Conservation (phyloP, 2,329 filamentous ascomycete species). For the Hypoxylon sp. region DNA sequence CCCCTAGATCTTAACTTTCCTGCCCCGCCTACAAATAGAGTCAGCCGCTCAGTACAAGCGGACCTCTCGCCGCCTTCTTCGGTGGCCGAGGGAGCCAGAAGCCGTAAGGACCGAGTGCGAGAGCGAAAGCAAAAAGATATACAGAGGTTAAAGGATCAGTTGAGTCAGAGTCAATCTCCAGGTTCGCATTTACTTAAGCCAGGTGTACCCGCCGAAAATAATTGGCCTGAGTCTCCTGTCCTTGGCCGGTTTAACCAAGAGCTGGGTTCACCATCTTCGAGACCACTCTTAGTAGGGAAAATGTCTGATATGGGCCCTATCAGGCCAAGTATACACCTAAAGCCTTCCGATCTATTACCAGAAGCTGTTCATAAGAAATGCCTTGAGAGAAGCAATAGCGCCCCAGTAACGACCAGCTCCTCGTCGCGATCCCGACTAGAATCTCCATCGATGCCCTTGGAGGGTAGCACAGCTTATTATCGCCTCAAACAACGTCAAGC, state of each 20-base stretch:
- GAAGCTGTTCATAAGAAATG: slow-evolving; percentile 20
- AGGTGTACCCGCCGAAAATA: slow-evolving; percentile 4
- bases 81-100: slow-evolving; percentile 22
- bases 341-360: slow-evolving; percentile 21
- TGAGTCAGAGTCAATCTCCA: slow-evolving; percentile 17
- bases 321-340: slow-evolving; percentile 22
- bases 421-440: slow-evolving; percentile 31
- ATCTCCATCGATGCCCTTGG: slow-evolving; percentile 25
- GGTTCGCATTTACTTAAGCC: slow-evolving; percentile 17
- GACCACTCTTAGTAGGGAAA: slow-evolving; percentile 23
- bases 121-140: slow-evolving; percentile 49
- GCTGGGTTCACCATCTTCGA: background rate
- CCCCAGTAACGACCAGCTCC: slow-evolving; percentile 26
- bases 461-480: slow-evolving; percentile 35
- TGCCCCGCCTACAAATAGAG: slow-evolving; percentile 22
- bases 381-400: slow-evolving; percentile 22
- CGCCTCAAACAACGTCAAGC: slow-evolving; percentile 39
- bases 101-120: slow-evolving; percentile 45
- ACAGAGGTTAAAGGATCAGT: slow-evolving; percentile 37
- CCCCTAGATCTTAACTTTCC: slow-evolving; percentile 47
- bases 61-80: slow-evolving; percentile 24
- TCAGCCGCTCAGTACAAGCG: slow-evolving; percentile 31
- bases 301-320: slow-evolving; percentile 33
- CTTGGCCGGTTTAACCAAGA: slow-evolving; percentile 25
- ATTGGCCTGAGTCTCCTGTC: slow-evolving; percentile 29